These are phyloP conservation scores for Geranomyces michiganensis DNA, from an alignment of 192 early-diverging fungal species.

Conservation along the genomic window DNA sequence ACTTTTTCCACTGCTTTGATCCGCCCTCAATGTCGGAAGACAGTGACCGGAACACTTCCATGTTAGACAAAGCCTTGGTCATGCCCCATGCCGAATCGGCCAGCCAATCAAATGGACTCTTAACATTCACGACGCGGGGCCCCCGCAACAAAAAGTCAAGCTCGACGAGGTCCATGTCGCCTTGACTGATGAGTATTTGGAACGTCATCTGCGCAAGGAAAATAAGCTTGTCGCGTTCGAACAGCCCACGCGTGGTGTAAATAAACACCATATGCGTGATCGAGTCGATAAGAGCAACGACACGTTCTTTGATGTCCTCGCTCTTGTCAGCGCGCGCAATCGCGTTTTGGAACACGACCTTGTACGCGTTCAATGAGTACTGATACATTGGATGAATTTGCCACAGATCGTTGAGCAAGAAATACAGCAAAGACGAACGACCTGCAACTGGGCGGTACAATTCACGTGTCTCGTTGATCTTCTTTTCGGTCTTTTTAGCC, in stretches of 20 bases:
- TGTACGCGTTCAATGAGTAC: conserved; percentile 70
- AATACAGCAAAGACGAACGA: conserved; percentile 65
- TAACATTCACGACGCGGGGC: conserved; percentile 49
- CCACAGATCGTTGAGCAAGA: conserved; percentile 68
- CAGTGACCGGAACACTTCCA: conserved; percentile 60
- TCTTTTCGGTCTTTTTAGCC: conserved; percentile 68
- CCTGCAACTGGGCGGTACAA: conserved; percentile 67
- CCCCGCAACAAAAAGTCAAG: conserved; percentile 64
- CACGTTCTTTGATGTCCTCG: conserved; percentile 67
- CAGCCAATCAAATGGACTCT: conserved; percentile 66
- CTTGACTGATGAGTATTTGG: conserved; percentile 59
- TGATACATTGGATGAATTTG: conserved; percentile 74
- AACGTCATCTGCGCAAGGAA: conserved; percentile 69
- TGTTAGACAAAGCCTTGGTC: conserved; percentile 61
- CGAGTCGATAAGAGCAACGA: conserved; percentile 58
- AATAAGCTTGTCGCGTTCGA: conserved; percentile 68
- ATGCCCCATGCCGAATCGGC: conserved; percentile 54
- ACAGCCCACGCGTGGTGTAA: conserved; percentile 66
- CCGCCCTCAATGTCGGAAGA: conserved; percentile 68
- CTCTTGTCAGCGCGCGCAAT: conserved; percentile 58
- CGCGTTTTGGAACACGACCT: conserved; percentile 69
- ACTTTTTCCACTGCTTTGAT: conserved; percentile 71
- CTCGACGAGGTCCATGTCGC: conserved; percentile 61
- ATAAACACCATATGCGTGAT: conserved; percentile 67
- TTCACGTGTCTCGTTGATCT: conserved; percentile 71